Evolutionary conservation across 371 early-diverging fungal species (phyloP).

Genomic region (Mortierella sp.): DNA sequence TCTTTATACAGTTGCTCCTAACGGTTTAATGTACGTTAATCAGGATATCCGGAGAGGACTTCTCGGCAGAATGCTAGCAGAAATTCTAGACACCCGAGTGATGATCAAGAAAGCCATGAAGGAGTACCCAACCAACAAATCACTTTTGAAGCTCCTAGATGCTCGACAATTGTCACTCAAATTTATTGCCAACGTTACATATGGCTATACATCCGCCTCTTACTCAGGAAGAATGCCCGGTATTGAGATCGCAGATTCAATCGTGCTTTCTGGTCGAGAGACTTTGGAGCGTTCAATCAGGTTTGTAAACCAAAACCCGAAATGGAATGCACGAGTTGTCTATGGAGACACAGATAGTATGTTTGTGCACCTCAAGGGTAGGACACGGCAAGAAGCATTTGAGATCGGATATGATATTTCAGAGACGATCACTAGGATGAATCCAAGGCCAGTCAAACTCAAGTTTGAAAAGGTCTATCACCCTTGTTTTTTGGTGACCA

Average conservation of each 20-base stretch:
- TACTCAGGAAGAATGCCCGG: slow-evolving; percentile 94
- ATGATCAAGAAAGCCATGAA: slow-evolving; percentile 92
- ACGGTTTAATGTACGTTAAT: slow-evolving; percentile 87
- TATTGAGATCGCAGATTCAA: slow-evolving; percentile 90
- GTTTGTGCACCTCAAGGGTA: slow-evolving; percentile 84
- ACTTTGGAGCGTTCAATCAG: slow-evolving; percentile 83
- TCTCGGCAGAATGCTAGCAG: slow-evolving; percentile 85
- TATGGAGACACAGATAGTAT: slow-evolving; percentile 95
- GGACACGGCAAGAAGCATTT: slow-evolving; percentile 79
- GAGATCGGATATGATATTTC: slow-evolving; percentile 84
- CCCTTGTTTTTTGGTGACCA: slow-evolving; percentile 87
- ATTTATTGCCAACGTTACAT: slow-evolving; percentile 92
- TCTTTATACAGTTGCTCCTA: slow-evolving; percentile 76
- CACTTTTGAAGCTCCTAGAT: slow-evolving; percentile 70
- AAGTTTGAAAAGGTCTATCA: slow-evolving; percentile 96
- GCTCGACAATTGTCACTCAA: slow-evolving; percentile 89
- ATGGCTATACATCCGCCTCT: slow-evolving; percentile 89
- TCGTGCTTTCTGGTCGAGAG: slow-evolving; percentile 87
- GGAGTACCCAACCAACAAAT: slow-evolving; percentile 71
- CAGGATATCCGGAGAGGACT: slow-evolving; percentile 78
- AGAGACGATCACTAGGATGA: slow-evolving; percentile 73
- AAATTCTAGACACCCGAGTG: slow-evolving; percentile 87
- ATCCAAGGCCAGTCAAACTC: slow-evolving; percentile 86
- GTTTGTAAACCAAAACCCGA: slow-evolving; percentile 69
- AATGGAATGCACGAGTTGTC: slow-evolving; percentile 85